Evolutionary conservation across 495 filamentous ascomycete genomes (phyloP), one percentile per base, ranked within the genome.

Genomic region (Podospora tetraspora): DNA sequence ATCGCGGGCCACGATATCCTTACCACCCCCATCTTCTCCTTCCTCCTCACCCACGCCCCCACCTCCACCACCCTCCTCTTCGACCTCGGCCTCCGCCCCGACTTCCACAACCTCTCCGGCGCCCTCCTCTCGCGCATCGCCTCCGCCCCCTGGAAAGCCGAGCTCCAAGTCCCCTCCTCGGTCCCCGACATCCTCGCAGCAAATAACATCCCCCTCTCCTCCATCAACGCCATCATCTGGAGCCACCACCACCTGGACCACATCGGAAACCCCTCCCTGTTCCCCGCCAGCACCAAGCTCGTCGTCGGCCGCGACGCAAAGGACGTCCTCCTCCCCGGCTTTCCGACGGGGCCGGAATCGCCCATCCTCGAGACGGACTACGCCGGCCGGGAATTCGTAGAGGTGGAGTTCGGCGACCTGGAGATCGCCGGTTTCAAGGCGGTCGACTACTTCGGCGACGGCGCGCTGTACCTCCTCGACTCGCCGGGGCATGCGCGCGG

Each of bases 171-270:
- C 6, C 75, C 82, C 4, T 80, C 84, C 61, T 73, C 82, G 34
- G 79, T 88, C 0, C 71, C 72, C 19, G 84, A 87, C n/a, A 80
- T 86, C 30, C 71, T 89, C 1, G 66, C 77, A 10, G 79, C 82
- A 19, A 65, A 83, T 62, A 82, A 79, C 16, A 72, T 85, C 8
- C 73, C 82, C 19, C 71, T 77, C 0, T 71, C 72, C 7, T 73
- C 75, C 27, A 83, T 90, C 57, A 80, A 86, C 19, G 82, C 76
- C 10, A 79, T 89, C 37, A 79, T 89, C 57, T 87, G 85, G 83
- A 85, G 83, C 27, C 86, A 88, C 68, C 77, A 74, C 63, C 88
- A 90, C 71, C 83, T 83, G 67, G 87, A 89, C 67, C 88, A 89
- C 69, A 79, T 79, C 12, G 88, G 86, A 7, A 81, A 89, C 63